Evolutionary conservation across 2,329 filamentous ascomycete genomes (phyloP), one percentile per base, ranked within the genome.

Genomic region (Trichoderma citrinoviride): DNA sequence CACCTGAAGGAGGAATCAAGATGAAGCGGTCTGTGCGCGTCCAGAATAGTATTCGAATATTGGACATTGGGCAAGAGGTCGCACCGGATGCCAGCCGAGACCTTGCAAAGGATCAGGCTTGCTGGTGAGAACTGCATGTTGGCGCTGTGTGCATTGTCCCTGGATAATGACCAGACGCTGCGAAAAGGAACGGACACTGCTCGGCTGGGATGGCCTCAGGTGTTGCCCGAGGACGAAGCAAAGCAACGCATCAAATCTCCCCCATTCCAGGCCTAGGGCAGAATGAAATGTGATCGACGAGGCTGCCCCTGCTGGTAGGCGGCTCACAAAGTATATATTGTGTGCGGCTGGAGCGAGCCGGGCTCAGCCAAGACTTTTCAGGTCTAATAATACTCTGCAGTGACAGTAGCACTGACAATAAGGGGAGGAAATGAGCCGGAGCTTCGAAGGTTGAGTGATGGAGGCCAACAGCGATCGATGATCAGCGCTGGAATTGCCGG

Each of bases 271-370:
- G 49, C 55, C n/a, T 40, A 5, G 40, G 53, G 25, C 58, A 52
- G 58, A 49, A 49, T 61, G 49, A 53, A 53, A 61, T 25, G 49
- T 53, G 58, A 61, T 61, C 58, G 58, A 61, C 58, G 58, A 61
- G 37, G 41, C 33, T 61, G 49, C 58, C 58, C 58, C 49, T 53
- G 58, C 40, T 33, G 58, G 40, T 23, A n/a, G 58, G 58, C 49
- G 37, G 58, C 58, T 61, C 40, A 37, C 37, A 55, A 63, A 56
- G 33, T 37, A 12, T 33, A 37, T 37, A 37, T 14, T 33, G 33
- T 56, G 17, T 53, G 50, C 21, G 29, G 46, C 57, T 55, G 29
- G 57, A 46, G 17, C 41, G 21, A 55, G 50, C 44, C 46, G 23
- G n/a, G 37, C 29, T 37, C 46, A 43, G 57, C 47, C 43, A 56